Conservation (phyloP, 108 stramenopile genomes). For the Ochromonas danica region DNA sequence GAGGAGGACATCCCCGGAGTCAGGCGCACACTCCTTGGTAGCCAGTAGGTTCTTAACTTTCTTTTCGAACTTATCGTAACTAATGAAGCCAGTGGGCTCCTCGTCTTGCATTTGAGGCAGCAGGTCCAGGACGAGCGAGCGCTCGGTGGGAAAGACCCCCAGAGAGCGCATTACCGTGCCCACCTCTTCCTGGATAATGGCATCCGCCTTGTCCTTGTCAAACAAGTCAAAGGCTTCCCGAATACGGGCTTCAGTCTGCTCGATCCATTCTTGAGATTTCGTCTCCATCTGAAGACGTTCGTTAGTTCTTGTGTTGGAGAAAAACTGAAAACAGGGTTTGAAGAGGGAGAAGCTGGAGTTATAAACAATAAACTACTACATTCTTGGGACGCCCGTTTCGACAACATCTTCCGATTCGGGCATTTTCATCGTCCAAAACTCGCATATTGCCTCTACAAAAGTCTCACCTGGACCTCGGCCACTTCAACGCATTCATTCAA, state of each 20-base stretch:
- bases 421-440: too few species aligned
- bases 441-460: too few species aligned
- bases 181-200: slow-evolving; percentile 58
- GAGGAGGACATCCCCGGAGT: slow-evolving; percentile 46
- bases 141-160: slow-evolving; percentile 54
- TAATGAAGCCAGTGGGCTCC: slow-evolving; percentile 47
- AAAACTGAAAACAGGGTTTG: too few species aligned
- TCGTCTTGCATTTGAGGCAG: slow-evolving; percentile 60
- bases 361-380: too few species aligned
- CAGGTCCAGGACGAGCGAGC: slow-evolving; percentile 51
- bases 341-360: too few species aligned
- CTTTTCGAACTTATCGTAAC: slow-evolving; percentile 49
- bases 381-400: too few species aligned
- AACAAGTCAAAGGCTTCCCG: slow-evolving; percentile 56
- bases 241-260: slow-evolving; percentile 43
- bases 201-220: slow-evolving; percentile 58
- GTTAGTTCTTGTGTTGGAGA: too few species aligned
- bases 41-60: slow-evolving; percentile 56
- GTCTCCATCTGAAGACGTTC: too few species aligned
- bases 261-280: slow-evolving; percentile 5
- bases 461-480: too few species aligned
- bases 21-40: slow-evolving; percentile 53
- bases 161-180: slow-evolving; percentile 57
- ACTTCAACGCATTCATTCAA: too few species aligned
- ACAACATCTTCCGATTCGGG: too few species aligned